Evolutionary conservation across 2,329 filamentous ascomycete genomes (phyloP).

Genomic region (Penicillium sp.): DNA sequence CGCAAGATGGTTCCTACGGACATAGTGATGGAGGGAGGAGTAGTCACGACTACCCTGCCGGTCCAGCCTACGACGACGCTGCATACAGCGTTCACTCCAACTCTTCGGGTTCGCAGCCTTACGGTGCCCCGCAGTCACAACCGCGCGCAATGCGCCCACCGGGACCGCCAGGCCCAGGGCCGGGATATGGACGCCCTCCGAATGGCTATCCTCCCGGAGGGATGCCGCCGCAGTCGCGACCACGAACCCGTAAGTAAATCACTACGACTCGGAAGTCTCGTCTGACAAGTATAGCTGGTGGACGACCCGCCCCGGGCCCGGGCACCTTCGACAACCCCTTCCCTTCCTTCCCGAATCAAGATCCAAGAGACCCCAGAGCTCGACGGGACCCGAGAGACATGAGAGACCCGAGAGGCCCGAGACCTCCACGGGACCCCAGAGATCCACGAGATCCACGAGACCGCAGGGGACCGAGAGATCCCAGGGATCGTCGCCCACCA

Average conservation of each 20-base stretch:
- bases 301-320: slow-evolving; percentile 36
- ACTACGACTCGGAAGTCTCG: not conserved
- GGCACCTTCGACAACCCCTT: slow-evolving; percentile 55
- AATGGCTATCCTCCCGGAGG: slow-evolving; percentile 29
- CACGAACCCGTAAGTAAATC: slow-evolving; percentile 35
- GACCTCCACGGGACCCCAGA: slow-evolving; percentile 12
- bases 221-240: slow-evolving; percentile 32
- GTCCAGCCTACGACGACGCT: slow-evolving; percentile 28
- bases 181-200: slow-evolving; percentile 30
- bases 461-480: slow-evolving; percentile 24
- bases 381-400: no score
- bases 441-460: slow-evolving; percentile 21
- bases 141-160: slow-evolving; percentile 36
- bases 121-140: slow-evolving; percentile 28
- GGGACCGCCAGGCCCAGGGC: slow-evolving; percentile 28
- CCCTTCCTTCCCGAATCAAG: slow-evolving; percentile 39
- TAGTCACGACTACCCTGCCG: slow-evolving; percentile 23
- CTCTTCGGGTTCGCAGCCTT: slow-evolving; percentile 27
- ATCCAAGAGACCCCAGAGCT: slow-evolving; percentile 1
- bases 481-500: slow-evolving; percentile 33
- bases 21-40: slow-evolving; percentile 32
- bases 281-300: slow-evolving; percentile 18
- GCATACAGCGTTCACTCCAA: slow-evolving; percentile 30
- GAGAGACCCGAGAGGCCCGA: slow-evolving; percentile 12
- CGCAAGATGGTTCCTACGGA: slow-evolving; percentile 29